Conservation (phyloP, 306 rosid species). For the Vigna nakashimae region DNA sequence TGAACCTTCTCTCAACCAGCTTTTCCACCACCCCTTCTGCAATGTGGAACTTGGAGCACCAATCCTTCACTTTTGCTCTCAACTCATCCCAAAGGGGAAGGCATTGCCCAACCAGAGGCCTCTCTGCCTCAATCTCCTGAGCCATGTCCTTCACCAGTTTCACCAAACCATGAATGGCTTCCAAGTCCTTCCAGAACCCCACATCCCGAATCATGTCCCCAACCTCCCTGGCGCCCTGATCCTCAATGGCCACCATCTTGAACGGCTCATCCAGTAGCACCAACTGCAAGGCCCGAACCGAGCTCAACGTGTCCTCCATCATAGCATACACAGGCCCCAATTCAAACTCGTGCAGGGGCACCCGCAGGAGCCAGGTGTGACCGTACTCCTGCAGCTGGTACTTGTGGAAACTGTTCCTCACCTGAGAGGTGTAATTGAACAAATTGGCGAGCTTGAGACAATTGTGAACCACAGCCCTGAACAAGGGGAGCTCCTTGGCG, state of each 20-base stretch:
- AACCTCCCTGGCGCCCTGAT: constrained; percentile 63
- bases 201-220: constrained; percentile 67
- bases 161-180: constrained; percentile 66
- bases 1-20: constrained; percentile 63
- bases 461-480: constrained; percentile 59
- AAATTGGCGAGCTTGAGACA: constrained; percentile 78
- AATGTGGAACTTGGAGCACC: constrained; percentile 64
- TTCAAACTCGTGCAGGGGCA: constrained; percentile 54
- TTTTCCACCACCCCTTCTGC: constrained; percentile 60
- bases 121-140: constrained; percentile 70
- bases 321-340: constrained; percentile 54
- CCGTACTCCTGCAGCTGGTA: constrained; percentile 81
- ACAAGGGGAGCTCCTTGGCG: constrained; percentile 71
- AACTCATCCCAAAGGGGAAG: constrained; percentile 88
- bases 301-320: constrained; percentile 69
- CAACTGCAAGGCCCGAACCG: constrained; percentile 67
- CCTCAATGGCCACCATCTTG: constrained; percentile 72
- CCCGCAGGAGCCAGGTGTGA: constrained; percentile 63
- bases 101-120: constrained; percentile 89
- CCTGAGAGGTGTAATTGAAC: constrained; percentile 70
- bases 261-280: constrained; percentile 63
- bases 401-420: constrained; percentile 73
- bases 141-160: constrained; percentile 83
- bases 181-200: constrained; percentile 82
- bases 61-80: constrained; percentile 74